phyloP scores from a whole-genome alignment of 2,329 filamentous ascomycete species.

The Calonectria pteridis region DNA sequence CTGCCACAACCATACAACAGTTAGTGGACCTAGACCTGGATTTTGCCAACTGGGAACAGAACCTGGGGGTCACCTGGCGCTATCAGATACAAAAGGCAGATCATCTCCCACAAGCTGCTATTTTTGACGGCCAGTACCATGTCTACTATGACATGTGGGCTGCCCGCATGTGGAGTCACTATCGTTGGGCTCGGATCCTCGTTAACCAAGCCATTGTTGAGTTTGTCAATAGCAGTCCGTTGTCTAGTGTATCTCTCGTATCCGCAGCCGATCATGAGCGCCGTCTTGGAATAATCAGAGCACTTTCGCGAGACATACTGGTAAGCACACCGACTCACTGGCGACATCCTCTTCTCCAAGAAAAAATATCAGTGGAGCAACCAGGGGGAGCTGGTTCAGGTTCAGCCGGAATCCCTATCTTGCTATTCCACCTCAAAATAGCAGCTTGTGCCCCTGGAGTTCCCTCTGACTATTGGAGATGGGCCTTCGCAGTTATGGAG shows the following conservation, averaged over 20 bases:
- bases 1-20: slow-evolving; percentile 52
- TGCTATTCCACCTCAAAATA: slow-evolving; percentile 62
- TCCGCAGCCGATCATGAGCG: slow-evolving; percentile 46
- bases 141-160: slow-evolving; percentile 66
- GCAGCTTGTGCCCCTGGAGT: slow-evolving; percentile 62
- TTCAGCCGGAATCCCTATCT: slow-evolving; percentile 60
- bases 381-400: slow-evolving; percentile 58
- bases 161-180: slow-evolving; percentile 70
- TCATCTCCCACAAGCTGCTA: slow-evolving; percentile 53
- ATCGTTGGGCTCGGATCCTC: slow-evolving; percentile 69
- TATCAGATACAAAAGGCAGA: slow-evolving; percentile 50
- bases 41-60: slow-evolving; percentile 55
- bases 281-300: slow-evolving; percentile 51
- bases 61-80: slow-evolving; percentile 51
- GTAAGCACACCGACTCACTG: slow-evolving; percentile 63
- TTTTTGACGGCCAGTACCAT: slow-evolving; percentile 68
- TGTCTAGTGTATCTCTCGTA: slow-evolving; percentile 51
- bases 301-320: slow-evolving; percentile 58
- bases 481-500: slow-evolving; percentile 59
- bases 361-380: slow-evolving; percentile 53
- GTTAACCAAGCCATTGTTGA: slow-evolving; percentile 63
- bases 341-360: slow-evolving; percentile 61
- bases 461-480: slow-evolving; percentile 56
- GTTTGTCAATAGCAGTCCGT: slow-evolving; percentile 53
- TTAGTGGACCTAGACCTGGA: slow-evolving; percentile 55